Percentiles rank a stretch among this genome's conserved stretches.
phyloP scores from a whole-genome alignment of 495 filamentous ascomycete species.

The Neurospora africana region DNA sequence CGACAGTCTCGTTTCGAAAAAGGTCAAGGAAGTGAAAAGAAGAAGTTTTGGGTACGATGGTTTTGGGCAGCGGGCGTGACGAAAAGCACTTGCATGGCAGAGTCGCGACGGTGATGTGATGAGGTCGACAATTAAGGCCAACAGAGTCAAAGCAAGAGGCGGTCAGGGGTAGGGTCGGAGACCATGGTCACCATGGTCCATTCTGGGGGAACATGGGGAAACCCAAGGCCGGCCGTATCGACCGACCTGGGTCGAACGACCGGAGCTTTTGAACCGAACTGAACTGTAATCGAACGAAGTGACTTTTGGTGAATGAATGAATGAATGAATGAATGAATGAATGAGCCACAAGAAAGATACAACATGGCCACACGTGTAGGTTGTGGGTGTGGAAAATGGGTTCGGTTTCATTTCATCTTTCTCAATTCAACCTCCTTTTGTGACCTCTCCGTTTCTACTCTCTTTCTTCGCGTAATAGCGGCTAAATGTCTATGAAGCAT shows the following conservation, averaged over 20 bases:
- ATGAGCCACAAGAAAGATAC: neutral
- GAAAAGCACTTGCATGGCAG: neutral
- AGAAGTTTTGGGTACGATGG: neutral
- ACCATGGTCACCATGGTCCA: neutral
- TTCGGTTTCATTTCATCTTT: neutral
- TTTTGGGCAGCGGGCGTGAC: neutral
- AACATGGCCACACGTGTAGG: neutral
- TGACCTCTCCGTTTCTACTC: neutral
- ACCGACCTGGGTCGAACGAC: neutral
- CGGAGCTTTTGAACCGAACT: neutral
- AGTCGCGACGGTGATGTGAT: neutral
- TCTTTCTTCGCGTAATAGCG: neutral
- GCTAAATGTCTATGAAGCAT: neutral
- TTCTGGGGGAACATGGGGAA: neutral
- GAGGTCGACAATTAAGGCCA: neutral
- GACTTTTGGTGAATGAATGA: neutral
- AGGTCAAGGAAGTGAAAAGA: neutral
- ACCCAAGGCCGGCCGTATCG: neutral
- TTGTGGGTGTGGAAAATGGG: neutral
- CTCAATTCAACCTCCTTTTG: neutral
- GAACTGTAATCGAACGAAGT: neutral
- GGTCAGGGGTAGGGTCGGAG: neutral
- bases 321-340: neutral
- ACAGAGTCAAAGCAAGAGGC: neutral
- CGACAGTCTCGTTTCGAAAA: neutral